phyloP scores from a whole-genome alignment of 768 basidiomycete genomes.

The Termitomyces sp. region DNA sequence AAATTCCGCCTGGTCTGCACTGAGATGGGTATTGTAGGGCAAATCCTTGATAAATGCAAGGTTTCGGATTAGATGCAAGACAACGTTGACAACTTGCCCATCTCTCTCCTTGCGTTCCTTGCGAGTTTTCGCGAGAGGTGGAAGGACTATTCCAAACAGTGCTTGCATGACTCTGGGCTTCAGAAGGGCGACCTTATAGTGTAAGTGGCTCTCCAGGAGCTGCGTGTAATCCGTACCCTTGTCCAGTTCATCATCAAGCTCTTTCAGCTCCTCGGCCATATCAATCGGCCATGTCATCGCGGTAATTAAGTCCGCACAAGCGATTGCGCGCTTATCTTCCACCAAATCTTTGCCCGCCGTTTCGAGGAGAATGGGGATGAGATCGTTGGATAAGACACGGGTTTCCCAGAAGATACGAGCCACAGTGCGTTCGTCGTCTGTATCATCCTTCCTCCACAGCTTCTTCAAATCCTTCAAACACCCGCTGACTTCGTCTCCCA shows the following conservation, averaged over 20 bases:
- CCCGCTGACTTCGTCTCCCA: conserved; percentile 77
- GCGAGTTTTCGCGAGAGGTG: conserved; percentile 64
- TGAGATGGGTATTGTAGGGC: conserved; percentile 61
- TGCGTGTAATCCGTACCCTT: conserved; percentile 86
- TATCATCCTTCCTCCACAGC: conserved; percentile 94
- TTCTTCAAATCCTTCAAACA: conserved; percentile 94
- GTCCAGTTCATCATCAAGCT: conserved; percentile 80
- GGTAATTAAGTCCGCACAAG: conserved; percentile 83
- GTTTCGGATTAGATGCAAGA: conserved; percentile 88
- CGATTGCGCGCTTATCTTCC: conserved; percentile 79
- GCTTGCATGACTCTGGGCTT: conserved; percentile 64
- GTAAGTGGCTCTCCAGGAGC: conserved; percentile 70
- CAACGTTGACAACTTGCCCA: conserved; percentile 79
- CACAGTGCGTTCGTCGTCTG: conserved; percentile 93
- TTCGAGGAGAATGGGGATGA: conserved; percentile 77
- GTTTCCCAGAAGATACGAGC: conserved; percentile 89
- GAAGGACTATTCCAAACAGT: conserved; percentile 68
- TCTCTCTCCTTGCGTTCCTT: conserved; percentile 77
- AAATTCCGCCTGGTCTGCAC: conserved; percentile 75
- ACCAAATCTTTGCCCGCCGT: conserved; percentile 75
- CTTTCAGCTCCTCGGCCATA: conserved; percentile 88
- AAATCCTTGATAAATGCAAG: conserved; percentile 91
- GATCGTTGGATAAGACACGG: conserved; percentile 81
- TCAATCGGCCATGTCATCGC: conserved; percentile 99
- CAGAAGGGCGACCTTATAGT: conserved; percentile 83